A percentile compares a stretch with the other conserved stretches of the same genome.
Evolutionary conservation across 805 yeast species (phyloP).

Genomic region (Candida quercuum): DNA sequence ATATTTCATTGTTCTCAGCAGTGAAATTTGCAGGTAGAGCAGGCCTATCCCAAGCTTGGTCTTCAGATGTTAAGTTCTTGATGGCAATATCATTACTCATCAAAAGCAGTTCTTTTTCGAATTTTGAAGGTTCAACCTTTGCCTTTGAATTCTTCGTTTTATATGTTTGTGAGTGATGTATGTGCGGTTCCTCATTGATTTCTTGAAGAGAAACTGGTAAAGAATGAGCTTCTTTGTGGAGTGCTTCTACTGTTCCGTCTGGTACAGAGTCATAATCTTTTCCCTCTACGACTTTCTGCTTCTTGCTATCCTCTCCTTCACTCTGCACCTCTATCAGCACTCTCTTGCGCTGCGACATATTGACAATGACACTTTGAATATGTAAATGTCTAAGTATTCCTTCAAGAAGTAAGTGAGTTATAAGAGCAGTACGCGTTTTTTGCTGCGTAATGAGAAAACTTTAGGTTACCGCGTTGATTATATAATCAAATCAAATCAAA

Average conservation of each 20-base stretch:
- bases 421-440: too few species aligned
- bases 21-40: conserved; percentile 44
- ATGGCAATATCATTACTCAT: conserved; percentile 35
- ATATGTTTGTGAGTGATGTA: conserved; percentile 25
- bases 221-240: conserved; percentile 23
- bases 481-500: neutral
- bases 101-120: conserved; percentile 45
- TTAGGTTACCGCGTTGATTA: neutral
- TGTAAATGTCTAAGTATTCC: too few species aligned
- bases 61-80: conserved; percentile 16
- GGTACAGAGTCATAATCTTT: conserved; percentile 10
- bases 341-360: conserved; percentile 3
- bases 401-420: too few species aligned
- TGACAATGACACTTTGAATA: neutral
- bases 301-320: conserved; percentile 8
- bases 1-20: conserved; percentile 45
- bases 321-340: conserved; percentile 3
- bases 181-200: conserved; percentile 8
- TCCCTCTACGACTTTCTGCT: conserved; percentile 11
- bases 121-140: conserved; percentile 36
- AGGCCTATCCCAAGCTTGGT: conserved; percentile 53
- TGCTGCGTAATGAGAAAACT: too few species aligned
- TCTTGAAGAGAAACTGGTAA: conserved; percentile 20
- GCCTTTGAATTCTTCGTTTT: conserved; percentile 24
- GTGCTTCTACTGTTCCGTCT: conserved; percentile 16